A percentile compares a stretch with the other conserved stretches of the same genome.
These are phyloP conservation scores for Hebeloma cylindrosporum DNA, from an alignment of 768 basidiomycete species.

Conservation along the genomic window DNA sequence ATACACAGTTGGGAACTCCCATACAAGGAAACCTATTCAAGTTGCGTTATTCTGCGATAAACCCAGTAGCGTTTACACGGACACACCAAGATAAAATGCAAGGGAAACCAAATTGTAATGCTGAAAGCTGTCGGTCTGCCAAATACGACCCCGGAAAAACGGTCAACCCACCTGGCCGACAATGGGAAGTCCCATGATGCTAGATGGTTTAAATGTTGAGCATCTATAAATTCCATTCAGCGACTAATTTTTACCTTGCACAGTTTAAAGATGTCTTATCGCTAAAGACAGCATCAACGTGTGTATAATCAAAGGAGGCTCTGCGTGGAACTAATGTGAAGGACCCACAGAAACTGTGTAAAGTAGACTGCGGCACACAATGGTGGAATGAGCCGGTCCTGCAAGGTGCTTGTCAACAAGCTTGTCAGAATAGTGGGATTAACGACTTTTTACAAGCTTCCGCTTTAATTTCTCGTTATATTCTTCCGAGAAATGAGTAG, in stretches of 20 bases:
- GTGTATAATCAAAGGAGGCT: background rate
- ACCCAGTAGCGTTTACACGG: background rate
- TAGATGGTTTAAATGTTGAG: slow-evolving; percentile 17
- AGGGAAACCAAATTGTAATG: slow-evolving; percentile 63
- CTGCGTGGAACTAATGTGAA: background rate
- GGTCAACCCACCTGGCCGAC: slow-evolving; percentile 46
- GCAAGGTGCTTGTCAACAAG: background rate
- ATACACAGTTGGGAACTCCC: slow-evolving; percentile 68
- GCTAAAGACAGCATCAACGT: slow-evolving; percentile 27
- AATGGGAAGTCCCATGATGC: slow-evolving; percentile 69
- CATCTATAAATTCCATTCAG: background rate
- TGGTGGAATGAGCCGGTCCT: slow-evolving; percentile 28
- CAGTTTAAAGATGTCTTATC: slow-evolving; percentile 73
- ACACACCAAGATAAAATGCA: slow-evolving; percentile 59
- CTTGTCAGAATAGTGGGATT: background rate
- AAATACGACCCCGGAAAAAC: slow-evolving; percentile 2
- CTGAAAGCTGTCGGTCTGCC: slow-evolving; percentile 31
- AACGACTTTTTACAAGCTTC: slow-evolving; percentile 47
- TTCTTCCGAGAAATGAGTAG: slow-evolving; percentile 56
- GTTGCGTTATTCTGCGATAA: background rate
- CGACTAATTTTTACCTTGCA: slow-evolving; percentile 45
- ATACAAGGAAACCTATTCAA: slow-evolving; percentile 51
- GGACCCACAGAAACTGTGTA: slow-evolving; percentile 58
- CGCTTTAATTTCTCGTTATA: slow-evolving; percentile 55
- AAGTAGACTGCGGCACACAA: slow-evolving; percentile 59